Conservation (phyloP, 2,329 filamentous ascomycete species). For the Aureobasidium sp. region DNA sequence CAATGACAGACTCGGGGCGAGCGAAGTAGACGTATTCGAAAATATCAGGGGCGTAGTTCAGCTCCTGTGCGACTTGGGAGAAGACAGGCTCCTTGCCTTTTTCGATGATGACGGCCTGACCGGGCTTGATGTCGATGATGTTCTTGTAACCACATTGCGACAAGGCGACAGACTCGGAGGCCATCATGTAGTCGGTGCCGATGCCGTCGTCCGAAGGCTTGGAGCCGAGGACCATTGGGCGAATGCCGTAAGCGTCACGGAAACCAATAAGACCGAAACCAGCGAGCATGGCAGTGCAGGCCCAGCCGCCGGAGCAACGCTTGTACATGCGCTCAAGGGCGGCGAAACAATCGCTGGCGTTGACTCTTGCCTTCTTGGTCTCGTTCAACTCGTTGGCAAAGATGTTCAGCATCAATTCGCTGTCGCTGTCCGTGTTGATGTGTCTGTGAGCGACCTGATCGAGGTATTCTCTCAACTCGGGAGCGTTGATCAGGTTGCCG, state of each 20-base stretch:
- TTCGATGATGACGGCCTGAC: constrained; percentile 76
- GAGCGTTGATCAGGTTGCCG: constrained; percentile 78
- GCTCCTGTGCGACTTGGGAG: constrained; percentile 61
- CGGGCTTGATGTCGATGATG: constrained; percentile 71
- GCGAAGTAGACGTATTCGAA: constrained; percentile 89
- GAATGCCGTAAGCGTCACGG: constrained; percentile 73
- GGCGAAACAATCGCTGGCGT: constrained; percentile 68
- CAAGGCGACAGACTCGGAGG: constrained; percentile 80
- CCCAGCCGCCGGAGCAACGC: constrained; percentile 67
- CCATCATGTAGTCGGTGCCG: constrained; percentile 79
- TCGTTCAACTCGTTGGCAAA: constrained; percentile 77
- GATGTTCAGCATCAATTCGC: constrained; percentile 79
- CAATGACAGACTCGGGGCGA: constrained; percentile 72
- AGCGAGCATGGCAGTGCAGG: constrained; percentile 75
- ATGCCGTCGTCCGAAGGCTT: constrained; percentile 58
- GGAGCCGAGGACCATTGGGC: constrained; percentile 72
- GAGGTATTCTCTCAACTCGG: constrained; percentile 61
- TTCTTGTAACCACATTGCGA: constrained; percentile 72
- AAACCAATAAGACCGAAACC: constrained; percentile 78
- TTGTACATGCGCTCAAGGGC: constrained; percentile 66
- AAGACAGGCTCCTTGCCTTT: constrained; percentile 71
- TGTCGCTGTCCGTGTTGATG: constrained; percentile 86
- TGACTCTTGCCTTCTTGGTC: constrained; percentile 74
- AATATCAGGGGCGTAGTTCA: constrained; percentile 73
- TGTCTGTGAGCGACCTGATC: constrained; percentile 75